These are phyloP conservation scores for Fistulinella staudtii DNA, from an alignment of 1,284 basidiomycete species.

Conservation along the genomic window DNA sequence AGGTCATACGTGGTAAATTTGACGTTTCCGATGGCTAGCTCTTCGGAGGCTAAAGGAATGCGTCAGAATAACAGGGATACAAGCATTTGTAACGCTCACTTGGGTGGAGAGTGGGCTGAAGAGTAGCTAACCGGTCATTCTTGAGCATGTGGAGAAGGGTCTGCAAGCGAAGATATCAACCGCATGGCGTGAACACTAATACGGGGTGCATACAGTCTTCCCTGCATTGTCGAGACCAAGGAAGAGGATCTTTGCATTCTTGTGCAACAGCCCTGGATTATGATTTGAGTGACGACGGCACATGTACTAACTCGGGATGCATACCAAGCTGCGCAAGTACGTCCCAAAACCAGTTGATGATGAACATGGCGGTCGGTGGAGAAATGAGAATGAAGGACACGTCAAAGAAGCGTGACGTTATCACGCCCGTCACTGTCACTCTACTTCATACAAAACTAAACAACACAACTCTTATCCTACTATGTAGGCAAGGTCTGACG, in stretches of 20 bases:
- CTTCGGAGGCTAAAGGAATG: constrained; percentile 80
- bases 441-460: no score
- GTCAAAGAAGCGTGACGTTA: constrained; percentile 22
- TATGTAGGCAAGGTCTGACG: constrained; percentile 75
- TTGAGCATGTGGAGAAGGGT: constrained; percentile 99
- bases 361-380: constrained; percentile 62
- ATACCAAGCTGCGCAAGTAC: constrained; percentile 85
- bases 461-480: constrained; percentile 3
- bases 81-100: constrained; percentile 55
- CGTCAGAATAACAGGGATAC: neutral
- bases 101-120: constrained; percentile 99
- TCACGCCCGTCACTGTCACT: constrained; percentile 17
- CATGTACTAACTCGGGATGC: constrained; percentile 31
- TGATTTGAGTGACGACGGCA: no score
- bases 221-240: constrained; percentile 98
- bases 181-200: neutral
- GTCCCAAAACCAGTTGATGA: constrained; percentile 95
- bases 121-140: constrained; percentile 96
- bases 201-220: constrained; percentile 76
- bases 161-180: constrained; percentile 42
- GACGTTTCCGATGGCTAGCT: constrained; percentile 97
- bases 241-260: constrained; percentile 99
- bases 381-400: constrained; percentile 21
- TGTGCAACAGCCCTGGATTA: constrained; percentile 86
- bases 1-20: constrained; percentile 99